These are phyloP conservation scores for Curvularia hawaiiensis DNA, from an alignment of 2,329 filamentous ascomycete species.

Conservation along the genomic window DNA sequence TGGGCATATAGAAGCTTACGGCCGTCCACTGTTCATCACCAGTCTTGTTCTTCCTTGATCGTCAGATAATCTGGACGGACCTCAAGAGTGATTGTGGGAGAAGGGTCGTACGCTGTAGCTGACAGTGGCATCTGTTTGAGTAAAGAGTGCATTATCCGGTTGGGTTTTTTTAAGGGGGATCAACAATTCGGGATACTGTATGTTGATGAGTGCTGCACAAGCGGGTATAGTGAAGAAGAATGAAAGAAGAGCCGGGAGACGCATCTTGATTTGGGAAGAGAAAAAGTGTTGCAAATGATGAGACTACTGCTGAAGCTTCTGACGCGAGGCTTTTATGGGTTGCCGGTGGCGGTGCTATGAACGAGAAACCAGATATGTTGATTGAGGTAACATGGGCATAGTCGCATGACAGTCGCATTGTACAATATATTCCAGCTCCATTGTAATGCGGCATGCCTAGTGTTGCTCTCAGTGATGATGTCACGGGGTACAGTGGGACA, in stretches of 20 bases:
- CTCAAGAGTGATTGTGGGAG: background rate
- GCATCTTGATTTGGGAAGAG: slow-evolving; percentile 29
- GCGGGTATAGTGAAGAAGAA: slow-evolving; percentile 21
- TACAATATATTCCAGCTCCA: background rate
- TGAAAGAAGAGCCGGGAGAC: slow-evolving; percentile 22
- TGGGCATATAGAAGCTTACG: slow-evolving; percentile 40
- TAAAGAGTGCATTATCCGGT: slow-evolving; percentile 30
- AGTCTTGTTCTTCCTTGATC: slow-evolving; percentile 14
- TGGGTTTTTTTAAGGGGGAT: slow-evolving; percentile 34
- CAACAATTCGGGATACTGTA: slow-evolving; percentile 42
- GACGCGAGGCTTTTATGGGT: background rate
- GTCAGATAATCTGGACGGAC: background rate
- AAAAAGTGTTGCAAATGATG: background rate
- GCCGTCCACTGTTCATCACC: slow-evolving; percentile 25
- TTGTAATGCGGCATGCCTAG: background rate
- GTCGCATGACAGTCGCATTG: background rate
- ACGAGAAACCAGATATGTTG: background rate
- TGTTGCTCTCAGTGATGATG: background rate
- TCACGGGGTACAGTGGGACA: slow-evolving; percentile 1
- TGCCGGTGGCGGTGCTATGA: no score
- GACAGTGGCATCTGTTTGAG: slow-evolving; percentile 30
- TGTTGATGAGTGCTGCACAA: slow-evolving; percentile 21
- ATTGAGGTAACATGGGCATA: background rate
- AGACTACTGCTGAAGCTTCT: no score
- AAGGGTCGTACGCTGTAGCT: slow-evolving; percentile 22